These are phyloP conservation scores for Boletus tylopilopsis DNA, from an alignment of 768 basidiomycete species.

Conservation along the genomic window DNA sequence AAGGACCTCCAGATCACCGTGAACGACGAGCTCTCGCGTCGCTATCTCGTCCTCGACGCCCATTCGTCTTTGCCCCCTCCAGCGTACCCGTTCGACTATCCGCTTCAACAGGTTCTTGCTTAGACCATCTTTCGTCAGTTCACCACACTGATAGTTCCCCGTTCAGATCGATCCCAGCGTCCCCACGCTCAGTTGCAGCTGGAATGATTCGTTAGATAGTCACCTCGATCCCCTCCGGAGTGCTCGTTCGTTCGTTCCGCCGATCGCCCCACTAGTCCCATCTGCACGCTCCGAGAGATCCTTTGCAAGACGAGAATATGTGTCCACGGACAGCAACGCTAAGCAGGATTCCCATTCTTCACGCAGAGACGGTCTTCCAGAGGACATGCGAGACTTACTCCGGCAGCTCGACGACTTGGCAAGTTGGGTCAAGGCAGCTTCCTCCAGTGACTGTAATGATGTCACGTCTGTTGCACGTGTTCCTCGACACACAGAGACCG, in stretches of 20 bases:
- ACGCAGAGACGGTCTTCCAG: conserved; percentile 18
- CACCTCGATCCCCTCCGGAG: not conserved
- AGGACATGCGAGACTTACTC: conserved; percentile 27
- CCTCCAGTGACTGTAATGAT: conserved; percentile 8
- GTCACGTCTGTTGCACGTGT: not conserved
- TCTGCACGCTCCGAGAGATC: conserved; percentile 14
- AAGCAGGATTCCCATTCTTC: not conserved
- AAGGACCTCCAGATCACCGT: conserved; percentile 16
- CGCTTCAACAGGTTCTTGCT: not conserved
- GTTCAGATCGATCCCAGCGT: not conserved
- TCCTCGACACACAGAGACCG: not conserved
- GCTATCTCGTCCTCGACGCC: conserved; percentile 11
- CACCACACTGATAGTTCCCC: not conserved
- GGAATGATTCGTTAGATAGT: not conserved
- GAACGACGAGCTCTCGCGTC: conserved; percentile 11
- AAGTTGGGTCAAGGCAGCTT: conserved; percentile 21
- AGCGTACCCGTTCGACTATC: conserved; percentile 2
- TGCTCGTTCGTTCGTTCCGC: conserved; percentile 12
- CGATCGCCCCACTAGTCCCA: conserved; percentile 14
- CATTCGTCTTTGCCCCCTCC: not conserved
- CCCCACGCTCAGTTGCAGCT: not conserved
- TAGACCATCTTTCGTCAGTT: not conserved
- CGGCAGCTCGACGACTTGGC: conserved; percentile 28
- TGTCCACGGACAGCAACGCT: conserved; percentile 4
- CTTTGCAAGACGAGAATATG: conserved; percentile 11